Evolutionary conservation across 345 rosid species (phyloP), one percentile per base, ranked within the genome.

Genomic region (Melaleuca quinquenervia): DNA sequence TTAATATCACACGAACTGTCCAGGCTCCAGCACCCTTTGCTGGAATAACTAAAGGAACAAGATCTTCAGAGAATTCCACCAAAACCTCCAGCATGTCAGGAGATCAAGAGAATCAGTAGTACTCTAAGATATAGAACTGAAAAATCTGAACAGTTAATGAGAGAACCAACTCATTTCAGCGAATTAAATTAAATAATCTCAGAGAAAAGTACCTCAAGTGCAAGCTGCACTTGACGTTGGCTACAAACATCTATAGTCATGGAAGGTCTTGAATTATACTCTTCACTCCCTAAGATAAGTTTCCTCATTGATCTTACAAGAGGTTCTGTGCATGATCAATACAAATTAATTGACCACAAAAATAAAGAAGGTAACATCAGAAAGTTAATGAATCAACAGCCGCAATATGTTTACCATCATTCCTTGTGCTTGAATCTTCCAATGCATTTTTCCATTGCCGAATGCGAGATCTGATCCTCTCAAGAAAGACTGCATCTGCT

Each of bases 191-290:
- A 58, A 58, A 32, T n/a, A 58, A 58, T 58, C n/a, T n/a, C 26
- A 70, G 14, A 36, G 26, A 36, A 89, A 70, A 83, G 84, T 89
- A 97, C 99, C 98, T 93, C 93, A 84, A 92, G 53, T 29, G 89
- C 91, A 52, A 96, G 96, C 87, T 93, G 95, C 64, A 90, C 95
- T 89, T 96, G 99, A 55, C 94, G 95, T 87, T 96, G 97, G 86
- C 96, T 96, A 84, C 97, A 96, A 86, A 95, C 95, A 82, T 96
- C 98, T 84, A 96, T 92, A 83, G 91, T 93, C 90, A 94, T 90
- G 87, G 95, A 88, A 36, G 97, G 94, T 92, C 98, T 93, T 26
- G 98, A 93, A 70, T 92, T 89, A 90, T 88, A 92, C 84, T 92
- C 91, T 84, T 95, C 96, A 82, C 86, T 89, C 24, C 93, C 93